These are phyloP conservation scores for Trichosporon asahii DNA, from an alignment of 1,284 basidiomycete species.

Conservation along the genomic window DNA sequence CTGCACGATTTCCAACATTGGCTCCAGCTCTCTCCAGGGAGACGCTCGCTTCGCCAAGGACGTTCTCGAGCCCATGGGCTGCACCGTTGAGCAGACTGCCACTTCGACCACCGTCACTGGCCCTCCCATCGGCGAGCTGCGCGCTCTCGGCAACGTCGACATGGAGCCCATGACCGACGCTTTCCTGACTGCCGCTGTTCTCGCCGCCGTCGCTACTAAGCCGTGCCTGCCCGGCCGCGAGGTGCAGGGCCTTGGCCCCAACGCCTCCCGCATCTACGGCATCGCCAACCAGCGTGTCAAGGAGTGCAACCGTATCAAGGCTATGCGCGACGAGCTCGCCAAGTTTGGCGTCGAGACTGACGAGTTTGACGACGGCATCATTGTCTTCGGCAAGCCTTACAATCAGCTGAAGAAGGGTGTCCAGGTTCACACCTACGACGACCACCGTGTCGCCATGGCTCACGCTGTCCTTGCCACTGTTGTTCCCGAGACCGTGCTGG, in stretches of 20 bases:
- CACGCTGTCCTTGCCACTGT: conserved; percentile 83
- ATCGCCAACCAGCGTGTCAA: conserved; percentile 99
- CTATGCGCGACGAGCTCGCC: conserved; percentile 93
- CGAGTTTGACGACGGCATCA: conserved; percentile 89
- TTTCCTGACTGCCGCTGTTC: conserved; percentile 88
- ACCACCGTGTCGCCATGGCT: conserved; percentile 98
- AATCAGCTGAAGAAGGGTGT: conserved; percentile 63
- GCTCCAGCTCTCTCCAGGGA: conserved; percentile 84
- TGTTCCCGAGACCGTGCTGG: conserved; percentile 71
- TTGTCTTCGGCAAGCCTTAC: conserved; percentile 75
- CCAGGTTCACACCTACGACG: conserved; percentile 92
- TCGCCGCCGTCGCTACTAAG: conserved; percentile 77
- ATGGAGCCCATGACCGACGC: conserved; percentile 99
- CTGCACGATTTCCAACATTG: conserved; percentile 91
- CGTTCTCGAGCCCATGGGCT: conserved; percentile 93
- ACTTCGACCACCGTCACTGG: conserved; percentile 90
- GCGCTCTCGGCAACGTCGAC: conserved; percentile 81
- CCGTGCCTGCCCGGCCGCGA: conserved; percentile 52
- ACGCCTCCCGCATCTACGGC: conserved; percentile 77
- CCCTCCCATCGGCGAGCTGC: conserved; percentile 73
- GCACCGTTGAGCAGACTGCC: conserved; percentile 79
- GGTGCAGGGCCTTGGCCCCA: conserved; percentile 46
- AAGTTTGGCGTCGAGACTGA: conserved; percentile 93
- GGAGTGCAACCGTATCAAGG: conserved; percentile 94
- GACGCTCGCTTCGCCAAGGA: conserved; percentile 93